Evolutionary conservation across 2,329 filamentous ascomycete genomes (phyloP).

Genomic region (Colletotrichum coccodes): DNA sequence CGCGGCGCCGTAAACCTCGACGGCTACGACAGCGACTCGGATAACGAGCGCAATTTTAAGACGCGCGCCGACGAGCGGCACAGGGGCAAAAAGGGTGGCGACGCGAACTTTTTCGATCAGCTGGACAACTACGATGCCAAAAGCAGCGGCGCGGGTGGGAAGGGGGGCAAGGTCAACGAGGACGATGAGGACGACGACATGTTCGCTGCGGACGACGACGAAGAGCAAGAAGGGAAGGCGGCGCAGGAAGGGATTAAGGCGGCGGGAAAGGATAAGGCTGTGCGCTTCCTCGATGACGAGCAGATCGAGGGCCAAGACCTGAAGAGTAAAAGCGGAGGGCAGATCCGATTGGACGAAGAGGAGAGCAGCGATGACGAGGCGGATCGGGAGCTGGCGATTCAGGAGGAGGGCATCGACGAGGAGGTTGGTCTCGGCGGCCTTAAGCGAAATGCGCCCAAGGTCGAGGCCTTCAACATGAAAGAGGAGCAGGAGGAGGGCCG

Average conservation of each 20-base stretch:
- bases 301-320: slow-evolving; percentile 84
- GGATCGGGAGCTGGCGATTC: slow-evolving; percentile 78
- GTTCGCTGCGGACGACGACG: slow-evolving; percentile 75
- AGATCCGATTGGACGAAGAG: slow-evolving; percentile 70
- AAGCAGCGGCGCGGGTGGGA: slow-evolving; percentile 49
- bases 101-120: slow-evolving; percentile 61
- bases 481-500: slow-evolving; percentile 90
- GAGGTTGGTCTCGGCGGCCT: slow-evolving; percentile 91
- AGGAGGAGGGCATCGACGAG: slow-evolving; percentile 83
- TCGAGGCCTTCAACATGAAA: slow-evolving; percentile 96
- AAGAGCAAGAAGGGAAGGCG: slow-evolving; percentile 45
- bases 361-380: slow-evolving; percentile 70
- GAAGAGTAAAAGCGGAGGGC: slow-evolving; percentile 78
- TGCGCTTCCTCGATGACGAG: slow-evolving; percentile 66
- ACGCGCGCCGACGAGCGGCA: slow-evolving; percentile 72
- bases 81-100: slow-evolving; percentile 49
- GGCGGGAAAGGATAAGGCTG: slow-evolving; percentile 67
- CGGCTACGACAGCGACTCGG: slow-evolving; percentile 94
- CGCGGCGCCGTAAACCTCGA: slow-evolving; percentile 96
- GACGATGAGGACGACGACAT: slow-evolving; percentile 72
- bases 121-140: slow-evolving; percentile 65
- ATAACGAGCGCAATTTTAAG: slow-evolving; percentile 85
- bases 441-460: slow-evolving; percentile 91
- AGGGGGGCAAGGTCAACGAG: slow-evolving; percentile 42
- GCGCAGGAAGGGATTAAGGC: slow-evolving; percentile 35